Evolutionary conservation across 768 basidiomycete genomes (phyloP), one percentile per base, ranked within the genome.

Genomic region (Termitomyces sp.): DNA sequence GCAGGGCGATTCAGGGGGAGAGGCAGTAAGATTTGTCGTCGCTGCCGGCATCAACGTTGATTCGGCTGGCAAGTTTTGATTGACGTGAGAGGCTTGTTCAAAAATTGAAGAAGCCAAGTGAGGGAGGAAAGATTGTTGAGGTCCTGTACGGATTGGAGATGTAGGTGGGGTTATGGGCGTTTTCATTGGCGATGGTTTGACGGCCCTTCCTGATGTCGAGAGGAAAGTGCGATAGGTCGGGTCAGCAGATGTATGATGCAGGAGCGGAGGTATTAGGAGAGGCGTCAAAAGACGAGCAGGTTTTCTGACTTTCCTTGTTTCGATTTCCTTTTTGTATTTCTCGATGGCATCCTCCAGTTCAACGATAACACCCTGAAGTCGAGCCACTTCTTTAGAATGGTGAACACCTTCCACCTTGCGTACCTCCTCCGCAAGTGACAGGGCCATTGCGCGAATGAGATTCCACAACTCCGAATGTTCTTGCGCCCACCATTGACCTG

Each of bases 361-460:
- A 59, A 75, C 73, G 44, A 86, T 78, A 24, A 81, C 77, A 14
- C 71, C 72, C 64, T 78, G 78, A 63, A 86, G 68, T 41, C 75
- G 76, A 20, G 66, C 70, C 12, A 81, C 76, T 61, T 86, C 81
- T 53, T 73, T 76, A 2, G 57, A 34, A 29, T 55, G 41, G 16
- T 37, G 36, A 31, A 24, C 37, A n/a, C 48, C 67, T 59, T 73
- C 72, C 53, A 79, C 77, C 64, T 79, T 81, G 49, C 78, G 75
- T 51, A 89, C 75, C 69, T 90, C 87, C 65, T 88, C 88, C 16
- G 78, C 84, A 31, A 90, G 70, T 37, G 86, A 78, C 57, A 79
- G 73, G 34, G 82, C 77, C 67, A 86, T 83, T 34, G 80, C 77
- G 44, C 78, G 77, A 34, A 87, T 77, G 43, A 88, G 75, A 50